Conservation (phyloP, 2,329 filamentous ascomycete species). For the Phyllosticta citriasiana region DNA sequence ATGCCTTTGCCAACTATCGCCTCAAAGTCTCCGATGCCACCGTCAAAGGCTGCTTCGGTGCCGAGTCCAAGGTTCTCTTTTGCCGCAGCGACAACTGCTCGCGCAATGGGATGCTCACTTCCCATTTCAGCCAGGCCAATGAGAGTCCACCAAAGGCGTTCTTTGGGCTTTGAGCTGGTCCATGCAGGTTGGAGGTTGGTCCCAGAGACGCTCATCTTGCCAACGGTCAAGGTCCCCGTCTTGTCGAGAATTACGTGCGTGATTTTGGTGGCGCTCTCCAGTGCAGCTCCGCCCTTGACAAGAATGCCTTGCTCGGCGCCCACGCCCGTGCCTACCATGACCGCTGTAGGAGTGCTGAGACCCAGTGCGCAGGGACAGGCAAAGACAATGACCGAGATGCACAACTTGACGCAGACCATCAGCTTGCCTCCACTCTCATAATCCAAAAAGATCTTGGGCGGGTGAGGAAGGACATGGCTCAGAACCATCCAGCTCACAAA, state of each 20-base stretch:
- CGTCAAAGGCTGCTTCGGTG: slow-evolving; percentile 65
- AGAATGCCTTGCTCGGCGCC: slow-evolving; percentile 92
- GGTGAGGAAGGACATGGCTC: slow-evolving; percentile 71
- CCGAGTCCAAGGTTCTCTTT: slow-evolving; percentile 65
- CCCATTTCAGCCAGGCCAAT: slow-evolving; percentile 92
- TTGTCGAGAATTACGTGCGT: slow-evolving; percentile 90
- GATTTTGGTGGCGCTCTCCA: slow-evolving; percentile 84
- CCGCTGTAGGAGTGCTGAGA: slow-evolving; percentile 86
- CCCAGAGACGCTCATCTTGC: slow-evolving; percentile 86
- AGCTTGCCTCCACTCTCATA: slow-evolving; percentile 77
- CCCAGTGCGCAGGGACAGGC: slow-evolving; percentile 96
- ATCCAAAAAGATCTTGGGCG: slow-evolving; percentile 79
- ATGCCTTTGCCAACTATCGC: slow-evolving; percentile 78
- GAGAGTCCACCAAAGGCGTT: slow-evolving; percentile 86
- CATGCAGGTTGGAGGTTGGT: slow-evolving; percentile 58
- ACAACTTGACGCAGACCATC: slow-evolving; percentile 95
- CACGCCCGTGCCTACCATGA: slow-evolving; percentile 98
- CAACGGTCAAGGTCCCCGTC: slow-evolving; percentile 87
- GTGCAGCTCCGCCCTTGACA: slow-evolving; percentile 89
- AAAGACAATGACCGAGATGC: slow-evolving; percentile 97
- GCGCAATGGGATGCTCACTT: slow-evolving; percentile 93
- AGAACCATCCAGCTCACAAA: slow-evolving; percentile 93
- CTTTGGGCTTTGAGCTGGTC: slow-evolving; percentile 57
- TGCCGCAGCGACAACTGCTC: slow-evolving; percentile 67
- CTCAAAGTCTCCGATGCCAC: slow-evolving; percentile 75